These are phyloP conservation scores for Endoconidiophora polonica DNA, from an alignment of 2,329 filamentous ascomycete species.

Conservation along the genomic window DNA sequence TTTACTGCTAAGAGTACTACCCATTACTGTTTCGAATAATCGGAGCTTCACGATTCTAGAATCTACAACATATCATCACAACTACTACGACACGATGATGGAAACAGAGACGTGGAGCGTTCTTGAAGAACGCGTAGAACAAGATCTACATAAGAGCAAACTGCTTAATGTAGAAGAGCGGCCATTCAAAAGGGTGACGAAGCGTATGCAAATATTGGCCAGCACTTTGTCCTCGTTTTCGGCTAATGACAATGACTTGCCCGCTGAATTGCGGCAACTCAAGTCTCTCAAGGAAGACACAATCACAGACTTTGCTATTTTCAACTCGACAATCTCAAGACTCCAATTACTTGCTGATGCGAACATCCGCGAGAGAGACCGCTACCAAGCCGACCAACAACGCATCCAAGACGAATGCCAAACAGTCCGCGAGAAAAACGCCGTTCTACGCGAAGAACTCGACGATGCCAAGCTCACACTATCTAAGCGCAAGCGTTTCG, in stretches of 20 bases:
- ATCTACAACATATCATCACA: not conserved
- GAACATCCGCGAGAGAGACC: slow-evolving; percentile 66
- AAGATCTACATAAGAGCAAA: slow-evolving; percentile 72
- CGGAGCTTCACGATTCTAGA: not conserved
- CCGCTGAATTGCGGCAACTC: slow-evolving; percentile 20
- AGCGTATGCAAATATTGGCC: slow-evolving; percentile 45
- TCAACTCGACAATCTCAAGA: slow-evolving; percentile 71
- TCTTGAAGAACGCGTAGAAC: slow-evolving; percentile 59
- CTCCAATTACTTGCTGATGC: slow-evolving; percentile 75
- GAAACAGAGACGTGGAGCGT: slow-evolving; percentile 37
- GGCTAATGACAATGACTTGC: slow-evolving; percentile 23
- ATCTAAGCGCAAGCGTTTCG: slow-evolving; percentile 66
- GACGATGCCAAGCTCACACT: slow-evolving; percentile 61
- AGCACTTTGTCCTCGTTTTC: slow-evolving; percentile 42
- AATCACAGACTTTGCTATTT: slow-evolving; percentile 72
- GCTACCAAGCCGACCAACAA: slow-evolving; percentile 66
- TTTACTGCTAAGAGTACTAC: too few species aligned
- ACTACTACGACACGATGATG: slow-evolving; percentile 19
- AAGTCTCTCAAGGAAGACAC: slow-evolving; percentile 67
- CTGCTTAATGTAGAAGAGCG: slow-evolving; percentile 84
- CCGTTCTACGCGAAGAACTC: slow-evolving; percentile 54
- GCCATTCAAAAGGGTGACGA: slow-evolving; percentile 76
- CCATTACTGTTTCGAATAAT: too few species aligned
- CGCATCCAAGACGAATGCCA: slow-evolving; percentile 67
- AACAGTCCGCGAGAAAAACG: slow-evolving; percentile 58